phyloP scores from a whole-genome alignment of 2,329 filamentous ascomycete genomes.

The Furcasterigmium sp. region DNA sequence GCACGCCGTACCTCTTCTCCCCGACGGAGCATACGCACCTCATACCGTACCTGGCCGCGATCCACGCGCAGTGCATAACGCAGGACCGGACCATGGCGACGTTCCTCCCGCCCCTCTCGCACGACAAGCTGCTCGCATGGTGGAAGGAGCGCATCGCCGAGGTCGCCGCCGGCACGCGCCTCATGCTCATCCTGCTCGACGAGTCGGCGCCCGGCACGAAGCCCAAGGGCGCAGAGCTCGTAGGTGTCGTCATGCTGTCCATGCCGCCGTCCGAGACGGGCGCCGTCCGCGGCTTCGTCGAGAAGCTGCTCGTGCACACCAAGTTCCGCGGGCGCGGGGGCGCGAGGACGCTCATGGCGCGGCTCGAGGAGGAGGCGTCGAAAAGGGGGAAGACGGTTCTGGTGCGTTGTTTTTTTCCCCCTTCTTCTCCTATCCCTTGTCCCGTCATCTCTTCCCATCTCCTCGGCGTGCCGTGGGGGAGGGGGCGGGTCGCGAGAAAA shows the following conservation, averaged over 20 bases:
- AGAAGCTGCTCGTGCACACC: slow-evolving; percentile 53
- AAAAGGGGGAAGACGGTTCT: slow-evolving; percentile 44
- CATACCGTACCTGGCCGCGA: slow-evolving; percentile 49
- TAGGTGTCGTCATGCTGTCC: slow-evolving; percentile 51
- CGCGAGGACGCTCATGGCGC: slow-evolving; percentile 43
- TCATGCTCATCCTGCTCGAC: slow-evolving; percentile 49
- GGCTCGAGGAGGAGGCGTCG: slow-evolving; percentile 50
- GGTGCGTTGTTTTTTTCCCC: slow-evolving; percentile 31
- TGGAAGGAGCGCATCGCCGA: slow-evolving; percentile 51
- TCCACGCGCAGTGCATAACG: slow-evolving; percentile 56
- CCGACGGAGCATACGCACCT: slow-evolving; percentile 42
- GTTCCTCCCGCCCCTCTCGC: slow-evolving; percentile 54
- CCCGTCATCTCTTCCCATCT: not conserved
- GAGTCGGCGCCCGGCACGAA: slow-evolving; percentile 24
- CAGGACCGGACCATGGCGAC: slow-evolving; percentile 50
- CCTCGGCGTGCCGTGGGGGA: too few species aligned
- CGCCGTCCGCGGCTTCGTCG: slow-evolving; percentile 46
- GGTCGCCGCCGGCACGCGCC: slow-evolving; percentile 34
- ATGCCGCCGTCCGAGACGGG: slow-evolving; percentile 51
- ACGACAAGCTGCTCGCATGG: slow-evolving; percentile 50
- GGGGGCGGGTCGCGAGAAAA: too few species aligned
- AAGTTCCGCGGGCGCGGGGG: slow-evolving; percentile 44
- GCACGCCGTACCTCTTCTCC: slow-evolving; percentile 30
- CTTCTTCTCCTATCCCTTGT: not conserved
- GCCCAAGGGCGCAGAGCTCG: slow-evolving; percentile 38